phyloP scores from a whole-genome alignment of 2,329 filamentous ascomycete genomes.

The Neocatenulostroma microsporum region DNA sequence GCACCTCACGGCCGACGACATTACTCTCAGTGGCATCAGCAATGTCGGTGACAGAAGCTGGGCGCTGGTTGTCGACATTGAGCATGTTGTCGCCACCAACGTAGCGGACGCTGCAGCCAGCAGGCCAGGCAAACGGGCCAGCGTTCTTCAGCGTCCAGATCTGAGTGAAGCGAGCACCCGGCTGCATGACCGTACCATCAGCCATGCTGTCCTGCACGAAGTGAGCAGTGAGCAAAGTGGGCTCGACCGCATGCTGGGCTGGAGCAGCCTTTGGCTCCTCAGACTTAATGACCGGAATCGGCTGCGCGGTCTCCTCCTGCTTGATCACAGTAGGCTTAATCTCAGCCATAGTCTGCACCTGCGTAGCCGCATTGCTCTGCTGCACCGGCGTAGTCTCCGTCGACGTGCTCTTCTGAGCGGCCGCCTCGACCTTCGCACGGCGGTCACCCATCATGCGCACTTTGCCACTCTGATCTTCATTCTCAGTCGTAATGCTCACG shows the following conservation, averaged over 20 bases:
- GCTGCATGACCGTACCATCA: slow-evolving; percentile 66
- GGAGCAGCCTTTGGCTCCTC: slow-evolving; percentile 14
- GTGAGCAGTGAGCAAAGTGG: slow-evolving; percentile 48
- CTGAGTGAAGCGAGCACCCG: slow-evolving; percentile 72
- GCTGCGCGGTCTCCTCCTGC: slow-evolving; percentile 18
- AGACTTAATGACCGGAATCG: slow-evolving; percentile 14
- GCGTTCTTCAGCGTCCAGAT: slow-evolving; percentile 87
- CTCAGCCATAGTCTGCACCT: slow-evolving; percentile 67
- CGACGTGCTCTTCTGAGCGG: slow-evolving; percentile 11
- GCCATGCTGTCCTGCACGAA: slow-evolving; percentile 71
- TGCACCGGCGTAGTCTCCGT: slow-evolving; percentile 12
- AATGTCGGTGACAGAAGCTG: slow-evolving; percentile 69
- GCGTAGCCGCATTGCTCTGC: slow-evolving; percentile 44
- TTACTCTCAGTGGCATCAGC: slow-evolving; percentile 76
- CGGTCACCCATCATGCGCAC: slow-evolving; percentile 68
- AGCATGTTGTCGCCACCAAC: slow-evolving; percentile 97
- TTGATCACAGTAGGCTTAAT: slow-evolving; percentile 50
- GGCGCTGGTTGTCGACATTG: slow-evolving; percentile 70
- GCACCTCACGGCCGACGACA: slow-evolving; percentile 59
- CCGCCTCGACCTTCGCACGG: slow-evolving; percentile 3
- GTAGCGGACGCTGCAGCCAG: slow-evolving; percentile 82
- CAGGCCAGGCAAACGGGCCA: slow-evolving; percentile 71
- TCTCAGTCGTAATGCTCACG: slow-evolving; percentile 76
- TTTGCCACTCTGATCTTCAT: slow-evolving; percentile 63
- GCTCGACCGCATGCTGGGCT: slow-evolving; percentile 12